Evolutionary conservation across 2,329 filamentous ascomycete species (phyloP), one percentile per base, ranked within the genome.

Genomic region (Amesomyces nigricolor): DNA sequence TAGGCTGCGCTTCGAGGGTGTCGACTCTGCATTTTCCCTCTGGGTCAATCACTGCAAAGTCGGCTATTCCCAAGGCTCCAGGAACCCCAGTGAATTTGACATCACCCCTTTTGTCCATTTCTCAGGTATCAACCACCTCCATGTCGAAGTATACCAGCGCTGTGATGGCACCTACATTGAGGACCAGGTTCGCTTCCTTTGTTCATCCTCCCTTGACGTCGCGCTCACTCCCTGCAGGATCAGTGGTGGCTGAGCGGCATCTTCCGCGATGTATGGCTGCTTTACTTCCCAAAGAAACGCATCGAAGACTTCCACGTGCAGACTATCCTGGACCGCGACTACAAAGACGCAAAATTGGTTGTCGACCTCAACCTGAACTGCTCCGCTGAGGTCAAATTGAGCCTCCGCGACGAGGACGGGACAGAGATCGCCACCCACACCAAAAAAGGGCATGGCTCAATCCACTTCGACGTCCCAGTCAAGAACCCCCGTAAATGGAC

Each of bases 11-110:
- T 90, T 90, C 56, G 87, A 90, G 61, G 87, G 87, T 0, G 86
- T 90, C 0, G 87, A 90, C 64, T 81, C 83, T 44, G 81, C 86
- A 0, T 90, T 87, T 60, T 82, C 86, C 61, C 73, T 89, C 1
- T 89, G 82, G 78, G 65, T 91, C 3, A 90, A 91, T 63, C 84
- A 85, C 0, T 70, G 73, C 10, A 73, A 84, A 46, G 77, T 89
- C 7, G 87, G 87, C 1, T 90, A 90, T 64, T 83, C 82, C 1
- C 86, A 90, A 65, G 87, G 87, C 1, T 82, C 83, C 4, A 76
- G 87, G 17, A 89, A 90, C 58, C 82, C 87, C 0, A 81, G 81
- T 29, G 87, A 90, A 60, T 91, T 89, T 59, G 87, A 90, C 60
- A 75, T 91, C 5, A 83, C 85, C 0, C 61, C 71, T 0, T 69